phyloP scores from a whole-genome alignment of 768 basidiomycete genomes.

The Grammothele lineata region DNA sequence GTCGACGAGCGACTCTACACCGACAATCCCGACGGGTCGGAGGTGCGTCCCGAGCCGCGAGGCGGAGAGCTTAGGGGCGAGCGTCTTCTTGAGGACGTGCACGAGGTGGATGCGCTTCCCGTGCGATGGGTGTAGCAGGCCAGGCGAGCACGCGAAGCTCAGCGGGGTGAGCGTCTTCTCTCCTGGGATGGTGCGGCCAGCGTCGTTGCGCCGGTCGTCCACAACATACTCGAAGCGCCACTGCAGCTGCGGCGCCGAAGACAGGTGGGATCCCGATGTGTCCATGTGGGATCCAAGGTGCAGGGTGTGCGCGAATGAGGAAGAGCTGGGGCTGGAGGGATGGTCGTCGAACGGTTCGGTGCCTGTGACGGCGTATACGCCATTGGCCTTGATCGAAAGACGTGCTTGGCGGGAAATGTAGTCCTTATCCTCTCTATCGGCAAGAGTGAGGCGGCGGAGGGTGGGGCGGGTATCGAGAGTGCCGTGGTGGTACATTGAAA shows the following conservation, averaged over 20 bases:
- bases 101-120: conserved; percentile 59
- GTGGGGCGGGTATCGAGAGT: conserved; percentile 61
- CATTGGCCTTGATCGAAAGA: conserved; percentile 62
- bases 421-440: conserved; percentile 65
- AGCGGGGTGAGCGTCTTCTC: conserved; percentile 74
- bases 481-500: conserved; percentile 63
- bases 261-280: too few species aligned
- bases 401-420: conserved; percentile 74
- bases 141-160: conserved; percentile 71
- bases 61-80: conserved; percentile 60
- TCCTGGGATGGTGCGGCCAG: conserved; percentile 28
- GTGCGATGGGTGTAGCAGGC: conserved; percentile 55
- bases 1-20: background rate
- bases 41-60: background rate
- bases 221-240: conserved; percentile 85
- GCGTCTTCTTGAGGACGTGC: conserved; percentile 67
- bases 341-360: conserved; percentile 40
- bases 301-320: background rate
- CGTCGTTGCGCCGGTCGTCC: conserved; percentile 48
- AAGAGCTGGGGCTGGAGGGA: conserved; percentile 10
- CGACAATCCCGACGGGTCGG: background rate
- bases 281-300: background rate
- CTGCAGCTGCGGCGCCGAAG: conserved; percentile 35
- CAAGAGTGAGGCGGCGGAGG: conserved; percentile 65
- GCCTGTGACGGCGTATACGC: conserved; percentile 73